Evolutionary conservation across 495 filamentous ascomycete genomes (phyloP), one percentile per base, ranked within the genome.

Genomic region (Thozetella sp.): DNA sequence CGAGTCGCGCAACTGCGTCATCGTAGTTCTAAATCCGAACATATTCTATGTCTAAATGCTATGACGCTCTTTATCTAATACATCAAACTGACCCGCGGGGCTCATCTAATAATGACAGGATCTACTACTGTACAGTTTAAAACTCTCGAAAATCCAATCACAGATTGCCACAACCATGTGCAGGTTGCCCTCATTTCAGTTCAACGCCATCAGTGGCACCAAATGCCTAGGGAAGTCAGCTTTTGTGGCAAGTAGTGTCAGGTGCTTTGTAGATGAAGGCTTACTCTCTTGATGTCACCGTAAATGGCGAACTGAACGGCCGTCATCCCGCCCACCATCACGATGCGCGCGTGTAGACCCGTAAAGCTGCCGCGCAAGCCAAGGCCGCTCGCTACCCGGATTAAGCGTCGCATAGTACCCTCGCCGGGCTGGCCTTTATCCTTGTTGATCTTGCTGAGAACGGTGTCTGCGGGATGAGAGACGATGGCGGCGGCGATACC

Each of bases 401-500:
- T 79, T 64, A 95, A 76, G 70, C 91, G 88, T 66, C 76, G 79
- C 59, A 82, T 82, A 56, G 88, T 93, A 61, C 91, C 84, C 76
- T 95, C 91, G 69, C 91, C 91, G 40, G 91, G 88, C 27, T 80
- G 76, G 71, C 90, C 90, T 73, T 87, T 89, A 65, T 88, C 91
- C 84, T 93, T 93, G 84, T 95, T 95, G 85, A 95, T 93, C 83
- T 93, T 93, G 76, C 83, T 88, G 60, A 95, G 85, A 88, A 93
- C 92, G 64, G 91, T 95, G 72, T 95, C 91, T 57, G 91, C 91
- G 59, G 91, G 91, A 74, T 95, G 91, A 50, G 91, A 93, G 64
- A 95, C 85, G 65, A 93, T 71, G 67, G 91, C 90, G 61, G 91
- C 91, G 51, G 91, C 91, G 78, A 95, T 90, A 85, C 91, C 91